Percentiles rank a stretch among this genome's conserved stretches.
Evolutionary conservation across 2,329 filamentous ascomycete genomes (phyloP).

Genomic region (Colletotrichum theobromicola): DNA sequence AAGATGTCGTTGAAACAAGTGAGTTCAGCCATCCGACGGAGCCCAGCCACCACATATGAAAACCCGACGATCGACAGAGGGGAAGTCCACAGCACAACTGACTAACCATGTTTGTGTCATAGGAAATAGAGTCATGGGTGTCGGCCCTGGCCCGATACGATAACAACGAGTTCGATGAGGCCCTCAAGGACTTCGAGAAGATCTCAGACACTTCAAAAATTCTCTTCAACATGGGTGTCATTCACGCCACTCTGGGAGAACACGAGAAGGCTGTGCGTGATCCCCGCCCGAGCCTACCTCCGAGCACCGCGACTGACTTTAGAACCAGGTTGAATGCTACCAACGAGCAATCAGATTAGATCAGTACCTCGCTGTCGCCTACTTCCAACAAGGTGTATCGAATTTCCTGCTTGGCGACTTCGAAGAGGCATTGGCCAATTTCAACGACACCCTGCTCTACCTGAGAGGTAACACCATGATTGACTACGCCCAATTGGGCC

Average conservation of each 20-base stretch:
- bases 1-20: constrained; percentile 68
- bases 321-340: constrained; percentile 84
- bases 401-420: constrained; percentile 98
- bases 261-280: constrained; percentile 88
- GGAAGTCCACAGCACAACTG: background rate
- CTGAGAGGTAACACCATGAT: constrained; percentile 96
- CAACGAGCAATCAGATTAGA: constrained; percentile 90
- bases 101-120: constrained; percentile 3
- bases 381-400: constrained; percentile 98
- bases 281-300: background rate
- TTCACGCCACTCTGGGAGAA: constrained; percentile 94
- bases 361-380: constrained; percentile 94
- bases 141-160: constrained; percentile 90
- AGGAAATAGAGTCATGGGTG: constrained; percentile 99
- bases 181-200: constrained; percentile 80
- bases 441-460: constrained; percentile 96
- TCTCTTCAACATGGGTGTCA: constrained; percentile 97
- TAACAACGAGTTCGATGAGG: constrained; percentile 95
- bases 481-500: constrained; percentile 93
- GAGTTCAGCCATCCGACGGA: constrained; percentile 26
- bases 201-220: constrained; percentile 98
- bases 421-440: constrained; percentile 95
- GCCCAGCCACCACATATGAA: background rate
- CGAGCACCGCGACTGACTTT: constrained; percentile 15
- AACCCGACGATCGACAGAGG: background rate